Evolutionary conservation across 1,139 yeast species (phyloP).

Genomic region (Diutina neorugosa): DNA sequence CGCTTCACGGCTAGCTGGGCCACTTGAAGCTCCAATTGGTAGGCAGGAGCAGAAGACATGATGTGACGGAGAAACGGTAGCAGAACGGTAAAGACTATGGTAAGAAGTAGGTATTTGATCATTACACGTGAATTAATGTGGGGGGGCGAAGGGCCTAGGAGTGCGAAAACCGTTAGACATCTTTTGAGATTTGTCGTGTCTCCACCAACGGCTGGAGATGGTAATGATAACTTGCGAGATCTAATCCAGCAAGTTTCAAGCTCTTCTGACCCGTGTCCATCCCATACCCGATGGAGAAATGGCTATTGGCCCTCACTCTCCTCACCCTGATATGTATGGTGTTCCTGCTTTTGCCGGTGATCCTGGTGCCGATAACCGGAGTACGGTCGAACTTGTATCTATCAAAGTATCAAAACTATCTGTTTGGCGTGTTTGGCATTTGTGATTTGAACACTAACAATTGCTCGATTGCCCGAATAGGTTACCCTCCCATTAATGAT

Average conservation of each 20-base stretch:
- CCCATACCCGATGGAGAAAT: conserved; percentile 15
- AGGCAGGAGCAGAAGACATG: conserved; percentile 7
- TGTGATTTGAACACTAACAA: conserved; percentile 32
- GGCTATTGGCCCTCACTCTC: conserved; percentile 14
- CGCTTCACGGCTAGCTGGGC: conserved; percentile 87
- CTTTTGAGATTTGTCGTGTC: not conserved
- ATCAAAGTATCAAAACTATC: conserved; percentile 26
- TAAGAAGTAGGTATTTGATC: not conserved
- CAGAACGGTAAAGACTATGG: not conserved
- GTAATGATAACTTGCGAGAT: not conserved
- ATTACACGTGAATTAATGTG: not conserved
- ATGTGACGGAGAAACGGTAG: not conserved
- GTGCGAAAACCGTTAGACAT: too few relatives aligned
- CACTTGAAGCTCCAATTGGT: conserved; percentile 49
- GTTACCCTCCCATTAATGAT: conserved; percentile 17
- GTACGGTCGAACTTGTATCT: conserved; percentile 14
- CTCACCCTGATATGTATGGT: conserved; percentile 15
- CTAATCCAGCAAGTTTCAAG: not conserved
- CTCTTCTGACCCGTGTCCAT: not conserved
- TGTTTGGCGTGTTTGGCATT: conserved; percentile 82
- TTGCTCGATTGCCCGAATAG: conserved; percentile 36
- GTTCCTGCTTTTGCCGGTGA: conserved; percentile 32
- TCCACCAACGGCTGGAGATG: not conserved
- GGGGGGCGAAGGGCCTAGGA: too few relatives aligned
- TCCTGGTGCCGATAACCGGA: conserved; percentile 52